Conservation (phyloP, 179 eudicot genomes). For the Gypsophila paniculata region DNA sequence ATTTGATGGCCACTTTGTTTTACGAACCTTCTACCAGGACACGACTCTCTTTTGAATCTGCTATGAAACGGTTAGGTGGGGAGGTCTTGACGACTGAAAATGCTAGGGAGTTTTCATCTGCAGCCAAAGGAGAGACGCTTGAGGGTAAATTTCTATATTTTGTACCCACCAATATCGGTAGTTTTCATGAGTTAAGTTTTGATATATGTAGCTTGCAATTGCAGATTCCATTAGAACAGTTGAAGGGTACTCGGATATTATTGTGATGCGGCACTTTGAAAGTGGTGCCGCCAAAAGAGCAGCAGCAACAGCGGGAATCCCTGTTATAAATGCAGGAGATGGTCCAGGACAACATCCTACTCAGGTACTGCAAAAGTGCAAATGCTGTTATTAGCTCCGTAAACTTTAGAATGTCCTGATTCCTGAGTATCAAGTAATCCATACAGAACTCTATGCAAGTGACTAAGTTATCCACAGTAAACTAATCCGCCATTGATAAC, state of each 20-base stretch:
- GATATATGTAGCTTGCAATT: slow-evolving; percentile 25
- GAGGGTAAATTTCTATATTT: slow-evolving; percentile 50
- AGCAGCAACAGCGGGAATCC: slow-evolving; percentile 76
- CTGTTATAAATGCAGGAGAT: slow-evolving; percentile 93
- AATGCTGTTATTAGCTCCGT: no score
- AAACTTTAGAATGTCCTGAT: no score
- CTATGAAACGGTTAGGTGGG: slow-evolving; percentile 95
- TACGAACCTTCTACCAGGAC: slow-evolving; percentile 99
- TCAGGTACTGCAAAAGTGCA: no score
- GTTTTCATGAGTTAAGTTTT: slow-evolving; percentile 16
- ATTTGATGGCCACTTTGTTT: slow-evolving; percentile 89
- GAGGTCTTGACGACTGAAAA: slow-evolving; percentile 97
- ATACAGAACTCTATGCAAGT: no score
- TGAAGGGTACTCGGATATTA: slow-evolving; percentile 91
- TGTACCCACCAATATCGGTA: not conserved
- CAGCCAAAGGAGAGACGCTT: slow-evolving; percentile 98
- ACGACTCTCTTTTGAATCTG: slow-evolving; percentile 94
- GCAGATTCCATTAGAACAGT: slow-evolving; percentile 94
- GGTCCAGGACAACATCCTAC: slow-evolving; percentile 99
- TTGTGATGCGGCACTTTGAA: slow-evolving; percentile 98
- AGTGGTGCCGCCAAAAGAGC: slow-evolving; percentile 97
- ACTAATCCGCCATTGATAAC: no score
- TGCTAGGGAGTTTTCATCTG: slow-evolving; percentile 96
- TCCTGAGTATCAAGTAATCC: no score
- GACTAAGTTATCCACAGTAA: no score